These are phyloP conservation scores for Marvania coccoides DNA, from an alignment of 139 green algal species.

Conservation along the genomic window DNA sequence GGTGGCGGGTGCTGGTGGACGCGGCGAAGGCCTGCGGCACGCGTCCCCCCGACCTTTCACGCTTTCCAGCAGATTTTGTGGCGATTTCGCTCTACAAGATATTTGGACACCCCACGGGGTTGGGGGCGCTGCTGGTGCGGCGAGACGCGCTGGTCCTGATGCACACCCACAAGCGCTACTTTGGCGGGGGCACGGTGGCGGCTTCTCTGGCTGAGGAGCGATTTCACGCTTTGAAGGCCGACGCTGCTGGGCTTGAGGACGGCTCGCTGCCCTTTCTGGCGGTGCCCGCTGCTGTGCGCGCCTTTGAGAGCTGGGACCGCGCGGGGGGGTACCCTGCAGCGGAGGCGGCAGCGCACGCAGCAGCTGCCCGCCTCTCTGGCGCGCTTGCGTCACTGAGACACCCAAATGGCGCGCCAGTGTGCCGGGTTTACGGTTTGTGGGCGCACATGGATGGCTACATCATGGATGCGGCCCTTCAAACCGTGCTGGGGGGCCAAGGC, in stretches of 20 bases:
- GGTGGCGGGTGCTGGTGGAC: slow-evolving; percentile 77
- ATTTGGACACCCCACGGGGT: slow-evolving; percentile 68
- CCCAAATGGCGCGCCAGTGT: slow-evolving; percentile 39
- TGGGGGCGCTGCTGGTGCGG: slow-evolving; percentile 75
- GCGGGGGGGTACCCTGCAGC: slow-evolving; percentile 35
- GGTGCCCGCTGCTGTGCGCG: slow-evolving; percentile 40
- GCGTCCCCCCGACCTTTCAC: slow-evolving; percentile 65
- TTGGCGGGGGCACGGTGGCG: slow-evolving; percentile 75
- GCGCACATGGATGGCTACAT: not conserved
- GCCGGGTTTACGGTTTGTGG: slow-evolving; percentile 52
- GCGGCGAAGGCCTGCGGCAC: slow-evolving; percentile 76
- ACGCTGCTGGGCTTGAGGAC: slow-evolving; percentile 68
- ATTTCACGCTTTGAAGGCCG: slow-evolving; percentile 34
- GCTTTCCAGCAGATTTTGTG: slow-evolving; percentile 65
- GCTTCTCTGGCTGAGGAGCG: slow-evolving; percentile 37
- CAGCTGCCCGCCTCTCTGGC: slow-evolving; percentile 27
- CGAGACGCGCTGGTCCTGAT: slow-evolving; percentile 43
- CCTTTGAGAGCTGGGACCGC: slow-evolving; percentile 33
- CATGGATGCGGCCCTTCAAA: not conserved
- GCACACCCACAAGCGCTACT: slow-evolving; percentile 54
- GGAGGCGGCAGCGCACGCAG: not conserved
- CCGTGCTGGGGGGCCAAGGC: slow-evolving; percentile 42
- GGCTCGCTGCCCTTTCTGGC: slow-evolving; percentile 74
- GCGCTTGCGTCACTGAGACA: slow-evolving; percentile 53
- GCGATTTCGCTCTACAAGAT: slow-evolving; percentile 93